Conservation (phyloP, 257 asterid genomes). For the Solanum gandarillasii region DNA sequence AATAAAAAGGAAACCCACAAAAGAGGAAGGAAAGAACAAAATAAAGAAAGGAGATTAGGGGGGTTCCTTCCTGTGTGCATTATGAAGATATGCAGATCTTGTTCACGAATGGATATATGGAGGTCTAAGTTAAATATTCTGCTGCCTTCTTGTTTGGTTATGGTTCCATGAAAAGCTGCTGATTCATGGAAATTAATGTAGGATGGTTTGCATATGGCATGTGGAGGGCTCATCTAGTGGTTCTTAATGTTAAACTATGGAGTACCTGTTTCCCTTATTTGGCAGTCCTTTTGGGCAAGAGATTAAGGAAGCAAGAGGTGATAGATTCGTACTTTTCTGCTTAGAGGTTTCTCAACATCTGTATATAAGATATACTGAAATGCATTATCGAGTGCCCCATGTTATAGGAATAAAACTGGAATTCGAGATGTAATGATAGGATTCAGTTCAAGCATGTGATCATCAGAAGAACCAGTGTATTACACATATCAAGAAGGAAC, state of each 20-base stretch:
- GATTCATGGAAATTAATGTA: neutral
- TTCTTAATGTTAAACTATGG: neutral
- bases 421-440: neutral
- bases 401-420: neutral
- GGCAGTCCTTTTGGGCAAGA: neutral
- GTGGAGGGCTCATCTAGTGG: neutral
- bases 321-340: neutral
- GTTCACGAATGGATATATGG: neutral
- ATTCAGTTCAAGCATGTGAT: neutral
- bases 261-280: neutral
- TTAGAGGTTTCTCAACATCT: neutral
- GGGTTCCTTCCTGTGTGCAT: neutral
- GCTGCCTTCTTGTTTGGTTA: neutral
- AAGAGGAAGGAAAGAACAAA: neutral
- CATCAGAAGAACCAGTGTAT: neutral
- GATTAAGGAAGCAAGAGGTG: neutral
- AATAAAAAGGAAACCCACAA: neutral
- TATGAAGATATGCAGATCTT: neutral
- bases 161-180: neutral
- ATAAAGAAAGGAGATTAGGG: neutral
- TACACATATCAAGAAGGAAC: neutral
- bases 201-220: neutral
- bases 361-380: neutral
- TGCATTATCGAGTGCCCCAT: neutral
- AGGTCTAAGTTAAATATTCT: neutral